Base-by-base conservation (phyloP, 768 basidiomycete genomes). In the Phallus indusiatus region DNA sequence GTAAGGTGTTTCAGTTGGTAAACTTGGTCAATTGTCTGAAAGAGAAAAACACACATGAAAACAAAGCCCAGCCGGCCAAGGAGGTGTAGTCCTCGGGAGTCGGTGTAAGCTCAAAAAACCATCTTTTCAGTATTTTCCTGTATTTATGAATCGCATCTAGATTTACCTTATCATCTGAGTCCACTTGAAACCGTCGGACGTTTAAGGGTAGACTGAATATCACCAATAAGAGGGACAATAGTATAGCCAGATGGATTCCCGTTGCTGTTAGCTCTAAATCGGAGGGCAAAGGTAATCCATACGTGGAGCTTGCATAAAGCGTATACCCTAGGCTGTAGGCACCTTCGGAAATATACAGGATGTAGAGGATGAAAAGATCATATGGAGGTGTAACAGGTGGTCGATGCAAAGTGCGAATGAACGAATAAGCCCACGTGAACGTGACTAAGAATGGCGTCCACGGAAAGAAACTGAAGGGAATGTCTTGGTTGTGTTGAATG, bases 371-470 rank as follows among this genome's bases (percentile, higher is more conserved):
- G 34, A 67, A 62, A 1, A 69, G 53, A 42, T 67, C 67, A 55
- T 66, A 65, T 4, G 65, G 63, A 1, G 63, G 61, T 0, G 65
- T 68, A 1, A 63, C 12, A 14, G 56, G 56, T 4, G 65, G 65
- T 8, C 48, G 46, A 33, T 66, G 34, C 21, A 63, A 53, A 28
- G 64, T 56, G n/a, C 62, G 64, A 5, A 54, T 17, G 14, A 62
- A 54, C 6, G 65, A 52, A 50, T 69, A 69, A 0, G 65, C 35
- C 67, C 67, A 69, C 17, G 68, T 63, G 8, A 64, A 47, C 11
- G 66, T 62, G 28, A 67, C 47, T 37, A 65, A 48, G 14, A 68
- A 52, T 12, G 56, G 36, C 42, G 9, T 35, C 53, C 61, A 52
- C 17, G 46, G 55, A 55, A 62, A 11, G 18, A 35, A 50, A 61